phyloP scores from a whole-genome alignment of 768 basidiomycete species.

The Hebeloma cylindrosporum region DNA sequence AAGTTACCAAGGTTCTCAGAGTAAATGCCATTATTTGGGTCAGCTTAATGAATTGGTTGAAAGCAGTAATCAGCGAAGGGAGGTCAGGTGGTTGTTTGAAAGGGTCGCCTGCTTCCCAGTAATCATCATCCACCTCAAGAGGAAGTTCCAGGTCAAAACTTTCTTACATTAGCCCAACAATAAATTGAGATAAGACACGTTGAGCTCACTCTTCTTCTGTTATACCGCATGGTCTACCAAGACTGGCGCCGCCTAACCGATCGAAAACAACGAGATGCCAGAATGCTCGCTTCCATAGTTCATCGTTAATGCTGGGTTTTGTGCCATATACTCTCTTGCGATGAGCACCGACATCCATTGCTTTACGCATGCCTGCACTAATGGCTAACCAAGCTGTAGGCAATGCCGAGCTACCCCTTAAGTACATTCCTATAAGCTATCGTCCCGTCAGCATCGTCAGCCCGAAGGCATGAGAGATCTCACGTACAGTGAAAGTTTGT shows the following conservation, averaged over 20 bases:
- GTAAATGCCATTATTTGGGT: slow-evolving; percentile 70
- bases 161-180: neutral
- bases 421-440: slow-evolving; percentile 56
- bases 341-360: slow-evolving; percentile 78
- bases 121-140: slow-evolving; percentile 80
- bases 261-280: slow-evolving; percentile 69
- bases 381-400: slow-evolving; percentile 55
- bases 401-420: slow-evolving; percentile 48
- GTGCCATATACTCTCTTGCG: slow-evolving; percentile 55
- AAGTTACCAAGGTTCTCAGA: slow-evolving; percentile 63
- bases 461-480: neutral
- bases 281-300: slow-evolving; percentile 79
- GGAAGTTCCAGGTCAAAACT: slow-evolving; percentile 85
- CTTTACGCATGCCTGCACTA: slow-evolving; percentile 58
- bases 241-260: slow-evolving; percentile 48
- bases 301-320: slow-evolving; percentile 52
- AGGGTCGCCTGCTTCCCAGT: slow-evolving; percentile 57
- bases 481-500: slow-evolving; percentile 43
- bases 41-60: slow-evolving; percentile 64
- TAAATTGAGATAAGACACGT: slow-evolving; percentile 2
- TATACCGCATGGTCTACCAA: slow-evolving; percentile 57
- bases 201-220: slow-evolving; percentile 66
- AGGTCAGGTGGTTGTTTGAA: slow-evolving; percentile 69
- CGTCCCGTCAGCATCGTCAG: neutral
- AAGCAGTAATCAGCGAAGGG: slow-evolving; percentile 57